A percentile compares a stretch with the other conserved stretches of the same genome.
phyloP scores from a whole-genome alignment of 768 basidiomycete genomes.

The Mycena floridula region DNA sequence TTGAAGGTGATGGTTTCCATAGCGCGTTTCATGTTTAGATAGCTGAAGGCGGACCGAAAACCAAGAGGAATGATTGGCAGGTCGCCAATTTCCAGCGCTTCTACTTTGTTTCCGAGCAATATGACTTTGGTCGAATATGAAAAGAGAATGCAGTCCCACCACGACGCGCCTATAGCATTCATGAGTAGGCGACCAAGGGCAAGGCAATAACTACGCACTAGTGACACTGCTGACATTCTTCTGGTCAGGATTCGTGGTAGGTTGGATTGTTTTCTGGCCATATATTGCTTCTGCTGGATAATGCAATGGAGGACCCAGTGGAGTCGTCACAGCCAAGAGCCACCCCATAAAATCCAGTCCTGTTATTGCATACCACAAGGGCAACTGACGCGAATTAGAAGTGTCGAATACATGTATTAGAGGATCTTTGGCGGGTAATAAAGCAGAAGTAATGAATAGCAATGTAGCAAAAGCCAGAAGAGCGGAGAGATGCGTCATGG shows the following conservation, averaged over 20 bases:
- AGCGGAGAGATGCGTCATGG: constrained; percentile 54
- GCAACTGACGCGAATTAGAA: constrained; percentile 15
- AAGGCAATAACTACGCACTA: constrained; percentile 19
- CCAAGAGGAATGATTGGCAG: constrained; percentile 72
- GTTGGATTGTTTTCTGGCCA: constrained; percentile 57
- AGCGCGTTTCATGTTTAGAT: constrained; percentile 54
- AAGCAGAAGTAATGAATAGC: constrained; percentile 40
- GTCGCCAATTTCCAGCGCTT: constrained; percentile 80
- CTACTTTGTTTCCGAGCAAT: constrained; percentile 69
- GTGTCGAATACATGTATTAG: constrained; percentile 20
- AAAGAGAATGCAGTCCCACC: constrained; percentile 65
- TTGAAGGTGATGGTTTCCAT: constrained; percentile 44
- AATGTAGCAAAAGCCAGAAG: constrained; percentile 44
- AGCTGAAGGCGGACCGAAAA: constrained; percentile 66
- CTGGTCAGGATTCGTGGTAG: constrained; percentile 53
- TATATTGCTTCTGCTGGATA: constrained; percentile 73
- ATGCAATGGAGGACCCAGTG: constrained; percentile 69
- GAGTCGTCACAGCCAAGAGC: constrained; percentile 43
- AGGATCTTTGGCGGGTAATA: constrained; percentile 46
- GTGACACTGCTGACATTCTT: constrained; percentile 74
- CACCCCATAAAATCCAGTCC: constrained; percentile 41
- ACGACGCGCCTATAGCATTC: constrained; percentile 42
- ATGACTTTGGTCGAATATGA: constrained; percentile 85
- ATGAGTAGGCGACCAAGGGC: not conserved
- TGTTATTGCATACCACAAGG: constrained; percentile 52